Percentiles rank a stretch among this genome's conserved stretches.
These are phyloP conservation scores for Aureobasidium mangrovei DNA, from an alignment of 2,329 filamentous ascomycete species.

Conservation along the genomic window DNA sequence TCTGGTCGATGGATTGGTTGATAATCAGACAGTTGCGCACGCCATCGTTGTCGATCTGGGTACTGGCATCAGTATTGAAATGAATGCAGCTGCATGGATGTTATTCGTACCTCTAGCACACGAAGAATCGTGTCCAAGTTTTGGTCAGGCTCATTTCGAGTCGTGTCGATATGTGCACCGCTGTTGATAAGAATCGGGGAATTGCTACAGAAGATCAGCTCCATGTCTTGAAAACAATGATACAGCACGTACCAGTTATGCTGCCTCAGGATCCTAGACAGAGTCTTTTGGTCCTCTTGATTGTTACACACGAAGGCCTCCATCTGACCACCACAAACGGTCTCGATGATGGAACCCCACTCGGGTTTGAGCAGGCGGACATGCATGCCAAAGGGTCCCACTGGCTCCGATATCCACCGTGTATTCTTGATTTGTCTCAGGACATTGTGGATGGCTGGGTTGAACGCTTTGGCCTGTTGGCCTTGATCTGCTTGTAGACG, in stretches of 20 bases:
- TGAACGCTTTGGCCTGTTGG: conserved; percentile 56
- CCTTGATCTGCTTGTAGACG: conserved; percentile 49
- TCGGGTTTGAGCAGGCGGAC: conserved; percentile 67
- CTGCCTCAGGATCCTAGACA: conserved; percentile 57
- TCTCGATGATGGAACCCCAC: conserved; percentile 79
- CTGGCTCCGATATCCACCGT: conserved; percentile 59
- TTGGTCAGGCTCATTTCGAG: conserved; percentile 62
- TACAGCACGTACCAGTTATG: conserved; percentile 38
- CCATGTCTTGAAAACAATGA: no score
- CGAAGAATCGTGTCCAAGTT: conserved; percentile 70
- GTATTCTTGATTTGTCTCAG: conserved; percentile 63
- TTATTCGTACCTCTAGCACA: conserved; percentile 53
- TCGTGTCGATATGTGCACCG: conserved; percentile 47
- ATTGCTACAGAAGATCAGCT: background rate
- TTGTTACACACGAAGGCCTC: conserved; percentile 74
- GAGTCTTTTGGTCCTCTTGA: conserved; percentile 62
- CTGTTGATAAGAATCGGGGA: conserved; percentile 54
- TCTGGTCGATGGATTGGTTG: conserved; percentile 72
- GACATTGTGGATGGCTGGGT: conserved; percentile 52
- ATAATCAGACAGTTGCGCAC: conserved; percentile 80
- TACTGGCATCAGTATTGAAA: conserved; percentile 18
- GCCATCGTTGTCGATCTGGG: conserved; percentile 64
- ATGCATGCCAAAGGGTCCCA: conserved; percentile 76
- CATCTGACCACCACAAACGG: conserved; percentile 58
- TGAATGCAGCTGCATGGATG: no score